phyloP scores from a whole-genome alignment of 805 yeast genomes.

The Scheffersomyces ergatensis region DNA sequence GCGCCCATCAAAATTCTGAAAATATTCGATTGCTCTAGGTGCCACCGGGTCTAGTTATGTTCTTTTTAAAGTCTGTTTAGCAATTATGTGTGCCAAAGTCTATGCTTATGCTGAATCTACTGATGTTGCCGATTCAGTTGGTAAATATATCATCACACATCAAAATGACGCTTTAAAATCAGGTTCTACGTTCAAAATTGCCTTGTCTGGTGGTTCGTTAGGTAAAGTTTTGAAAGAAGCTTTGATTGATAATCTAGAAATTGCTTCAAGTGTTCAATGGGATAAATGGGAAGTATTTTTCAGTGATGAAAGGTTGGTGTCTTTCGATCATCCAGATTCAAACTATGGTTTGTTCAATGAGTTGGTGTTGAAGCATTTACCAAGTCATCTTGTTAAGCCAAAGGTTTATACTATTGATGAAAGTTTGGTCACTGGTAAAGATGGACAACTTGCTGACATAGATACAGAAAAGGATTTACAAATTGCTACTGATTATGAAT shows the following conservation, averaged over 20 bases:
- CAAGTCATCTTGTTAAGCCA: conserved; percentile 46
- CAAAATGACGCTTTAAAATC: conserved; percentile 61
- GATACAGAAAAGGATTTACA: conserved; percentile 42
- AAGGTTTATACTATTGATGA: conserved; percentile 66
- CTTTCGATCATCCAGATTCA: conserved; percentile 77
- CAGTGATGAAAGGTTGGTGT: conserved; percentile 89
- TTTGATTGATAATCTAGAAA: conserved; percentile 53
- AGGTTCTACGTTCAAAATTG: conserved; percentile 58
- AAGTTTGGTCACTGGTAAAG: conserved; percentile 51
- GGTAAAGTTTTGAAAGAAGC: conserved; percentile 71
- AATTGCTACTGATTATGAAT: conserved; percentile 64
- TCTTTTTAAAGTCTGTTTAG: background rate
- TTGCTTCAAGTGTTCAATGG: conserved; percentile 56
- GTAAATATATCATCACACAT: conserved; percentile 53
- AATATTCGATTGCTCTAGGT: too few relatives aligned
- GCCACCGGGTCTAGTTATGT: background rate
- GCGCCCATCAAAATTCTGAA: too few relatives aligned
- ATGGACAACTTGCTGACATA: conserved; percentile 42
- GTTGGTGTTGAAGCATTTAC: conserved; percentile 53
- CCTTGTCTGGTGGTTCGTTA: conserved; percentile 89
- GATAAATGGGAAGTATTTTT: conserved; percentile 76
- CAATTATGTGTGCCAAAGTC: conserved; percentile 32
- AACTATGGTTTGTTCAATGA: conserved; percentile 78
- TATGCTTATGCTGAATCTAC: conserved; percentile 51
- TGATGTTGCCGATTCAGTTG: conserved; percentile 67